Base-by-base conservation (phyloP, 495 filamentous ascomycete genomes). In the Beverwykella pulmonaria region DNA sequence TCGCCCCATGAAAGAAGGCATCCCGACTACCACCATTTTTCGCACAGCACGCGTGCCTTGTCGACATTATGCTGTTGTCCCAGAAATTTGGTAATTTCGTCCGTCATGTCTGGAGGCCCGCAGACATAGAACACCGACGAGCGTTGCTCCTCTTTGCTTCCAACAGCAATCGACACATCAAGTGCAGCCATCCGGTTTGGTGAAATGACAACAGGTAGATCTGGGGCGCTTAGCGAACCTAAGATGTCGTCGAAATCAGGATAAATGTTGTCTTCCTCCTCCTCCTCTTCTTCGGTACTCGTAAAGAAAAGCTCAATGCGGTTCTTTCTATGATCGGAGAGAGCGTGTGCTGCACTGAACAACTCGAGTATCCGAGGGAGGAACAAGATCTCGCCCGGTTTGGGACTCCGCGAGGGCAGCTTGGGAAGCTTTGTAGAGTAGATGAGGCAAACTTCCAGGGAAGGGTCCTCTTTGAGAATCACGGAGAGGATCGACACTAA, bases 11-110 rank as follows among this genome's bases (percentile, higher is more conserved):
- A n/a, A n/a, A n/a, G 39, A n/a, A 3, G 15, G 39, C 39, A 9
- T 44, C 3, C 39, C 17, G 17, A 7, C 17, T 62, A 94, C 92
- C 92, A 96, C 92, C 92, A 96, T 69, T 90, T 93, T 77, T 96
- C 92, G 71, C 82, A 93, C 36, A 92, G 75, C 0, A 95, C 88
- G 22, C 83, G 79, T 30, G 83, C 75, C 34, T 75, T 52, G 15
- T 80, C 77, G 74, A 90, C 83, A 4, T 82, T 85, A 26, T 86
- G 72, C 19, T 84, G 79, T 0, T 63, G 67, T 2, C 74, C 69
- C 1, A 86, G 73, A 17, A 78, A 76, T n/a, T 79, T 79, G 0
- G 93, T 90, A 65, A 92, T 82, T 59, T 87, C 82, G 76, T 95
- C 92, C 2, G 90, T 93, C 91, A 95, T 94, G 9, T 59, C 58